phyloP scores from a whole-genome alignment of 345 rosid species.

The Alliaria petiolata region DNA sequence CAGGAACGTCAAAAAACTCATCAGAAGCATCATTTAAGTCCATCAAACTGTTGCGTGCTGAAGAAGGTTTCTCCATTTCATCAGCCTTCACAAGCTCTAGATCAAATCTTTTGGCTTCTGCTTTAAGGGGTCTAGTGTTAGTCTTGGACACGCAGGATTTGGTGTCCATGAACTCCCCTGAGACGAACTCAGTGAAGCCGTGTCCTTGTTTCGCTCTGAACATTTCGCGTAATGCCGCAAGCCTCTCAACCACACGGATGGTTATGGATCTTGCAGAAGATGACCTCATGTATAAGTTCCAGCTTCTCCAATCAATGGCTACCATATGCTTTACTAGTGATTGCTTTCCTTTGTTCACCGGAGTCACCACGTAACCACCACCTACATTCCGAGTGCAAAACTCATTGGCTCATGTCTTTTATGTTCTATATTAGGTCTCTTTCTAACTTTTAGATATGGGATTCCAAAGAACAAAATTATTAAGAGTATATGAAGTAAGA shows the following conservation, averaged over 20 bases:
- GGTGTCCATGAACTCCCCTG: conserved; percentile 35
- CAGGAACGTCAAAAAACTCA: conserved; percentile 94
- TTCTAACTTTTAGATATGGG: background rate
- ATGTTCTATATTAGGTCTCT: background rate
- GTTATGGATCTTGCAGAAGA: conserved; percentile 67
- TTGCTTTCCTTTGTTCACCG: conserved; percentile 60
- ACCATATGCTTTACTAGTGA: conserved; percentile 92
- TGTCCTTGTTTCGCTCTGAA: conserved; percentile 57
- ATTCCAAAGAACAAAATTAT: background rate
- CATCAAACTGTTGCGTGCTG: conserved; percentile 45
- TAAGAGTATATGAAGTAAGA: background rate
- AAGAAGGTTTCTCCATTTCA: conserved; percentile 44
- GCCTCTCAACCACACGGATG: conserved; percentile 73
- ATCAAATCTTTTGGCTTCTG: conserved; percentile 20
- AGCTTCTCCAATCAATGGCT: conserved; percentile 85
- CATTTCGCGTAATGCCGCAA: conserved; percentile 87
- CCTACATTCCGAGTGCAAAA: conserved; percentile 38
- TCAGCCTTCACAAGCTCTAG: conserved; percentile 20
- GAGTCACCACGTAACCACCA: conserved; percentile 89
- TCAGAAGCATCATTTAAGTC: conserved; percentile 61
- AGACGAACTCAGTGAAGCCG: conserved; percentile 37
- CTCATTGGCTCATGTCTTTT: background rate
- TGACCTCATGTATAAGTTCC: conserved; percentile 64
- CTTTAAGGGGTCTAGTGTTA: conserved; percentile 27
- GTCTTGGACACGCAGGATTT: conserved; percentile 31